Evolutionary conservation across 495 filamentous ascomycete genomes (phyloP).

Genomic region (Halenospora varia): DNA sequence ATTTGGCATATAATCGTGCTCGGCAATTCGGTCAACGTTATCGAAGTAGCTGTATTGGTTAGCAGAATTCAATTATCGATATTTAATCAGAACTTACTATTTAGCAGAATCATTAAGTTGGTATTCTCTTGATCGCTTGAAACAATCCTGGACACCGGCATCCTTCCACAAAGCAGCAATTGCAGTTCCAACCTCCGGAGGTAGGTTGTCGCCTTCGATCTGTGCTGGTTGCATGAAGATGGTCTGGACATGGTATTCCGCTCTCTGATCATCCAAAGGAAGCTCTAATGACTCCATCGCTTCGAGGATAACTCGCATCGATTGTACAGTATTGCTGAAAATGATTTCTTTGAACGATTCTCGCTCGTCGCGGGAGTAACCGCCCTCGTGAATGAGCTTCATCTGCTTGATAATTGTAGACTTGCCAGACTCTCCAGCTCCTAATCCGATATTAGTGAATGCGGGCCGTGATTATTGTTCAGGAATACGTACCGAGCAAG

Average conservation of each 20-base stretch:
- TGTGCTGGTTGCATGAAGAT: constrained; percentile 95
- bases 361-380: constrained; percentile 73
- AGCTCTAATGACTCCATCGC: constrained; percentile 93
- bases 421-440: constrained; percentile 99
- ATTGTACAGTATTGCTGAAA: constrained; percentile 96
- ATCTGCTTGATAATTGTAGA: constrained; percentile 99
- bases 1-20: constrained; percentile 90
- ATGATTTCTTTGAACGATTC: constrained; percentile 94
- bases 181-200: constrained; percentile 88
- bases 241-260: constrained; percentile 92
- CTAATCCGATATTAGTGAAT: constrained; percentile 44
- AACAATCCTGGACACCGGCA: constrained; percentile 91
- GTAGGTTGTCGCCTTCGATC: constrained; percentile 92
- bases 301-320: constrained; percentile 92
- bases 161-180: constrained; percentile 94
- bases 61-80: constrained; percentile 20
- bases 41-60: constrained; percentile 81
- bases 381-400: constrained; percentile 84
- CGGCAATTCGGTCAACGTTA: constrained; percentile 86
- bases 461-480: not conserved
- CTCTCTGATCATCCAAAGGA: constrained; percentile 78
- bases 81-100: constrained; percentile 68
- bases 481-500: constrained; percentile 71
- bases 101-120: constrained; percentile 95
- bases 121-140: constrained; percentile 92